Evolutionary conservation across 805 yeast genomes (phyloP), one percentile per base, ranked within the genome.

Genomic region (Naumovozyma dairenensis): DNA sequence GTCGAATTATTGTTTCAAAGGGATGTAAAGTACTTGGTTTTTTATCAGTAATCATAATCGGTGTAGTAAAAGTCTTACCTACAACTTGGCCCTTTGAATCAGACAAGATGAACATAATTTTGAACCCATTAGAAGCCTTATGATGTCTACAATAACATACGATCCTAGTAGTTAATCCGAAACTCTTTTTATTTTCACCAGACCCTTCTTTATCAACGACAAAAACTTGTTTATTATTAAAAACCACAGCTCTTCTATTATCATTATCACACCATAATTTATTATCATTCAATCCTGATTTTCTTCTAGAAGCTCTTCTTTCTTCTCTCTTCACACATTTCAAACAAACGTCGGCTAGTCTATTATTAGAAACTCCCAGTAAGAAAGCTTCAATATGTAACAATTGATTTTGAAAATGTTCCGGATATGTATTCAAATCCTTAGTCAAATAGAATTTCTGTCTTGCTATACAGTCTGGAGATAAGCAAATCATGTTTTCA

Each of bases 91-190:
- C 80, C 6, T 64, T 51, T 36, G 64, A 52, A 55, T 87, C 76
- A 40, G 74, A 77, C 32, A 89, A 51, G 3, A 80, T 72, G 41
- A 83, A 74, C 29, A 83, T 59, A 25, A 82, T 62, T 49, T 74
- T 75, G 63, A 87, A 89, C 1, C 98, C 98, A 26, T 70, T 70
- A n/a, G 77, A 65, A 42, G 87, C 95, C 44, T 77, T 75, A 59
- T 92, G 98, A 59, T 92, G 98, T 44, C 97, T 74, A 61, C 97
- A 92, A 56, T 92, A 89, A 59, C 98, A 89, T 7, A 89, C 89
- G 27, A 92, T 74, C 58, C 98, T 73, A 16, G 95, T 63, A 15
- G 74, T 72, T 4, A 76, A 53, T 32, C 69, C 74, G 14, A 73
- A 48, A 24, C 48, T 50, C 29, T 62, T 63, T 10, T 32, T 18